Evolutionary conservation across 768 basidiomycete genomes (phyloP).

Genomic region (Kwoniella mangroviensis): DNA sequence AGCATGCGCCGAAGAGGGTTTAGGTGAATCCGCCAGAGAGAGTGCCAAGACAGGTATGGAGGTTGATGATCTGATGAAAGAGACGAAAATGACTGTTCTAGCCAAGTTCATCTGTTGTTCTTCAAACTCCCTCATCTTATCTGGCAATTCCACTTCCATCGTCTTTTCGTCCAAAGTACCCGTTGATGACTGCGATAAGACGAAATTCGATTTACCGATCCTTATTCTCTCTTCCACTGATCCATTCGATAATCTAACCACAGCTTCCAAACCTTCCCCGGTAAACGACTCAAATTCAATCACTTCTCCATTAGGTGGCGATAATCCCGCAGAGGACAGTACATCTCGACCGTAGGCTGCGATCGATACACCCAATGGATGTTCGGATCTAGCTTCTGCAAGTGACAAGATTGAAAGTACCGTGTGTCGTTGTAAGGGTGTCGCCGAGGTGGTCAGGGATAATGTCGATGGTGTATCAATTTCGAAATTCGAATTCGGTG

Average conservation of each 20-base stretch:
- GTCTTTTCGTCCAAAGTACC: slow-evolving; percentile 24
- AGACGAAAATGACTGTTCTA: slow-evolving; percentile 85
- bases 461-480: slow-evolving; percentile 50
- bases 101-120: slow-evolving; percentile 71
- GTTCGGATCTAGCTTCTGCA: slow-evolving; percentile 90
- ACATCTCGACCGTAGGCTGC: slow-evolving; percentile 69
- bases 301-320: slow-evolving; percentile 66
- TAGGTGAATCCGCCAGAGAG: slow-evolving; percentile 84
- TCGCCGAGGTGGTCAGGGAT: slow-evolving; percentile 45
- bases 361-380: slow-evolving; percentile 93
- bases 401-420: slow-evolving; percentile 81
- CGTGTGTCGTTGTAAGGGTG: slow-evolving; percentile 50
- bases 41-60: slow-evolving; percentile 74
- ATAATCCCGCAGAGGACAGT: slow-evolving; percentile 51
- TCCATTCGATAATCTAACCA: slow-evolving; percentile 63
- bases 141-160: slow-evolving; percentile 62
- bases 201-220: slow-evolving; percentile 78
- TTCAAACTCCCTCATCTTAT: slow-evolving; percentile 69
- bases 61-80: slow-evolving; percentile 63
- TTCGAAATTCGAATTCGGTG: slow-evolving; percentile 14
- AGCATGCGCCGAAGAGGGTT: slow-evolving; percentile 80
- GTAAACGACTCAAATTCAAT: slow-evolving; percentile 83
- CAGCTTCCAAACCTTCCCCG: slow-evolving; percentile 83
- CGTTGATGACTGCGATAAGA: slow-evolving; percentile 46
- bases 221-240: slow-evolving; percentile 52